These are phyloP conservation scores for Diaporthe velutina DNA, from an alignment of 2,329 filamentous ascomycete genomes.

Conservation along the genomic window DNA sequence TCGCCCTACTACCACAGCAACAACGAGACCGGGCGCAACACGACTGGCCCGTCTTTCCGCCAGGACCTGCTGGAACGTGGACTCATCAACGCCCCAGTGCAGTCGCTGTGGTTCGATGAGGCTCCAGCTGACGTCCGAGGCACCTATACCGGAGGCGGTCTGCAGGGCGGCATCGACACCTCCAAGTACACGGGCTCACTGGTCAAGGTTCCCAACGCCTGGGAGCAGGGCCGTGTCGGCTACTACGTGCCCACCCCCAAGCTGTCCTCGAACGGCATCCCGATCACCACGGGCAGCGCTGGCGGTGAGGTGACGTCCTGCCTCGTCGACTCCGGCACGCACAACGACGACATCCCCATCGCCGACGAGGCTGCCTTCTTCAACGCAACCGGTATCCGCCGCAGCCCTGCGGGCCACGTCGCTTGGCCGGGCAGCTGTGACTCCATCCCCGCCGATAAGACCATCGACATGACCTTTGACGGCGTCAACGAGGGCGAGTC, in stretches of 20 bases:
- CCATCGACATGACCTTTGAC: conserved; percentile 45
- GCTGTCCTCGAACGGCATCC: conserved; percentile 41
- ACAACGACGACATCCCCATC: conserved; percentile 45
- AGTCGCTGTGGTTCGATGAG: conserved; percentile 52
- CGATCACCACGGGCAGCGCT: conserved; percentile 40
- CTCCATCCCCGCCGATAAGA: conserved; percentile 45
- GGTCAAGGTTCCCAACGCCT: conserved; percentile 45
- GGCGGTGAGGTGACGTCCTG: conserved; percentile 40
- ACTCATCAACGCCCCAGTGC: conserved; percentile 46
- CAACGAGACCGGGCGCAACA: conserved; percentile 31
- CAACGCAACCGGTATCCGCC: conserved; percentile 41
- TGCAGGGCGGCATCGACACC: conserved; percentile 51
- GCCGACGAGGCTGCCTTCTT: conserved; percentile 40
- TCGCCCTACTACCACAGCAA: conserved; percentile 43
- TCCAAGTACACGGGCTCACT: conserved; percentile 50
- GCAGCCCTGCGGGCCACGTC: conserved; percentile 39
- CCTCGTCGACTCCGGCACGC: conserved; percentile 50
- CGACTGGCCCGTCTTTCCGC: conserved; percentile 47
- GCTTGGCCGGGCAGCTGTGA: conserved; percentile 48
- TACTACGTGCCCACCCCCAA: conserved; percentile 44
- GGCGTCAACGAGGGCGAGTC: conserved; percentile 42
- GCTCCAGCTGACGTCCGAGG: conserved; percentile 42
- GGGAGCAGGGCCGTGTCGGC: conserved; percentile 35
- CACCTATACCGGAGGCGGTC: conserved; percentile 47
- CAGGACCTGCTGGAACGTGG: conserved; percentile 48